These are phyloP conservation scores for Zygotorulaspora chibaensis DNA, from an alignment of 805 yeast genomes.

Conservation along the genomic window DNA sequence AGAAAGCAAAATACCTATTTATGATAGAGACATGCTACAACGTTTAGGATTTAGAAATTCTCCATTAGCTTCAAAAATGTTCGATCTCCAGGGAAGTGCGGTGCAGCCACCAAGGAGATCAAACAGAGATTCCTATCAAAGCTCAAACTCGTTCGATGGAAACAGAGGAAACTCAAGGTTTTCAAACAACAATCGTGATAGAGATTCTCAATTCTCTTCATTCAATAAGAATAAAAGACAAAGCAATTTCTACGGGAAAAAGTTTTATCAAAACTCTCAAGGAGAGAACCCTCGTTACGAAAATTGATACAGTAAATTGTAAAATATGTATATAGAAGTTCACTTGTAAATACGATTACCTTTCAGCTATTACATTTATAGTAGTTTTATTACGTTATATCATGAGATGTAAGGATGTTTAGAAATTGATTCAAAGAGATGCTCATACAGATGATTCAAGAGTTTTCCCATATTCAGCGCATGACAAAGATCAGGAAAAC, in stretches of 20 bases:
- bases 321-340: slow-evolving; percentile 1
- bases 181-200: neutral
- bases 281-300: slow-evolving; percentile 14
- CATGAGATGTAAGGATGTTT: slow-evolving; percentile 1
- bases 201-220: slow-evolving; percentile 2
- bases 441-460: neutral
- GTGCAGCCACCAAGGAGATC: neutral
- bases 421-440: neutral
- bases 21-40: slow-evolving; percentile 17
- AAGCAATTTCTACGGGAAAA: slow-evolving; percentile 9
- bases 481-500: neutral
- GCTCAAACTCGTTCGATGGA: slow-evolving; percentile 1
- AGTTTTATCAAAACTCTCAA: slow-evolving; percentile 8
- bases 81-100: slow-evolving; percentile 17
- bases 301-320: slow-evolving; percentile 2
- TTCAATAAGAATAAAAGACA: slow-evolving; percentile 4
- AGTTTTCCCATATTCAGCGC: neutral
- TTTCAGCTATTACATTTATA: neutral
- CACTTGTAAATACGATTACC: slow-evolving; percentile 7
- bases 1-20: slow-evolving; percentile 20
- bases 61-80: slow-evolving; percentile 22
- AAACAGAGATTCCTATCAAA: neutral
- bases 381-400: neutral
- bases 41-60: slow-evolving; percentile 25
- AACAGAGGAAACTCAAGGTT: slow-evolving; percentile 5